Conservation (phyloP, 306 rosid species). For the Clitoria ternatea region DNA sequence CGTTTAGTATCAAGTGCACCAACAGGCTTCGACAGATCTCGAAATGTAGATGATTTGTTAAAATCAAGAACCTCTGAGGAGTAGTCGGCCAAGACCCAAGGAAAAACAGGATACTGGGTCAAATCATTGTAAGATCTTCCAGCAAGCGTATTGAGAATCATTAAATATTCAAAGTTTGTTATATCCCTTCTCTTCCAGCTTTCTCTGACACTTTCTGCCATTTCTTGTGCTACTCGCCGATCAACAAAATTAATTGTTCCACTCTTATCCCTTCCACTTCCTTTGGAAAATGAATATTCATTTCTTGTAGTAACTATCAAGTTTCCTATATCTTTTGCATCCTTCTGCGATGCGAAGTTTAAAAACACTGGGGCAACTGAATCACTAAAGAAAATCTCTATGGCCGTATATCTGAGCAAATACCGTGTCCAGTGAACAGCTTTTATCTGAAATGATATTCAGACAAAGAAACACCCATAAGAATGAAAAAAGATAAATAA, state of each 20-base stretch:
- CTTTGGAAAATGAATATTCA: slow-evolving; percentile 79
- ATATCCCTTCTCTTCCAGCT: slow-evolving; percentile 96
- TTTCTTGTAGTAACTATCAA: slow-evolving; percentile 83
- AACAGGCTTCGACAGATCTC: slow-evolving; percentile 95
- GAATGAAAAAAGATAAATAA: background rate
- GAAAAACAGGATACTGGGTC: slow-evolving; percentile 96
- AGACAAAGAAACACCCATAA: slow-evolving; percentile 17
- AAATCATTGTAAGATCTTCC: slow-evolving; percentile 96
- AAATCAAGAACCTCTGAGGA: slow-evolving; percentile 92
- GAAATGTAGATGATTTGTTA: slow-evolving; percentile 88
- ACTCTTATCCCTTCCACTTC: slow-evolving; percentile 72
- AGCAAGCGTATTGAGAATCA: slow-evolving; percentile 89
- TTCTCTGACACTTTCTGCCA: slow-evolving; percentile 89
- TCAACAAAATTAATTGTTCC: slow-evolving; percentile 86
- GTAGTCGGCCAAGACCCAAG: slow-evolving; percentile 96
- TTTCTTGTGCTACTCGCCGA: slow-evolving; percentile 76
- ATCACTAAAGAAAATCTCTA: slow-evolving; percentile 85
- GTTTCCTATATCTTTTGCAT: slow-evolving; percentile 86
- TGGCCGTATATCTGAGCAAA: slow-evolving; percentile 89
- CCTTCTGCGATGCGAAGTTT: slow-evolving; percentile 77
- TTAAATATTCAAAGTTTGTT: slow-evolving; percentile 89
- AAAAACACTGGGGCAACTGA: slow-evolving; percentile 88
- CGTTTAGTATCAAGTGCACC: slow-evolving; percentile 87
- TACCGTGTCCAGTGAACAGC: slow-evolving; percentile 93
- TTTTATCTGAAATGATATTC: slow-evolving; percentile 56